phyloP scores from a whole-genome alignment of 352 stramenopile genomes.

The Phytophthora sp. region DNA sequence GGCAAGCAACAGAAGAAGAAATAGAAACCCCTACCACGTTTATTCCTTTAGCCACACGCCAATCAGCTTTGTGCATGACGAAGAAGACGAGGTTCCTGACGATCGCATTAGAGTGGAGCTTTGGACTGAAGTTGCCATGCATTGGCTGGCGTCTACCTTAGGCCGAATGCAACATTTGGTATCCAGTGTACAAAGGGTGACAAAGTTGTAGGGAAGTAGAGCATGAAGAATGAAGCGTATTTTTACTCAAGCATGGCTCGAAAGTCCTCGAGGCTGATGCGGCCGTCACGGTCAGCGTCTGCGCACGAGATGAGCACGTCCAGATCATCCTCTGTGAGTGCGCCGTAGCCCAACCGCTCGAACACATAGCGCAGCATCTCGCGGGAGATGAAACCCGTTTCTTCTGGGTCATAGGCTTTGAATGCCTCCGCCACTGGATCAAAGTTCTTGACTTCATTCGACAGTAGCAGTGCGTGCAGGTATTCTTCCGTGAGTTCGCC shows the following conservation, averaged over 20 bases:
- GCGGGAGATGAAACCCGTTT: conserved; percentile 80
- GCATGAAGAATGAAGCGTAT: conserved; percentile 27
- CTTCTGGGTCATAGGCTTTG: conserved; percentile 89
- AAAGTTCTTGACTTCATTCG: conserved; percentile 92
- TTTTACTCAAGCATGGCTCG: conserved; percentile 68
- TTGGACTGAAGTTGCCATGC: background rate
- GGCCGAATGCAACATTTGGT: background rate
- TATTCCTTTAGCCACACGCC: background rate
- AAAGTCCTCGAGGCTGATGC: conserved; percentile 84
- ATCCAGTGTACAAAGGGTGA: conserved; percentile 1
- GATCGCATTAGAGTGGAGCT: conserved; percentile 10
- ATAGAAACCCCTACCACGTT: conserved; percentile 17
- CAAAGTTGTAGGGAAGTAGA: conserved; percentile 17
- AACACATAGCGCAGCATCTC: conserved; percentile 90
- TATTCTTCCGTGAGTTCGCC: conserved; percentile 76
- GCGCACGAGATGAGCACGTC: conserved; percentile 85
- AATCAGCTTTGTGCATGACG: too few species aligned
- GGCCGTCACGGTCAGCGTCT: conserved; percentile 84
- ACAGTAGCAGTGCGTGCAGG: conserved; percentile 77
- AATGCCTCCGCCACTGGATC: conserved; percentile 91
- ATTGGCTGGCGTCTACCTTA: background rate
- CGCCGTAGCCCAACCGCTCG: conserved; percentile 75
- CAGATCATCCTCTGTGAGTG: conserved; percentile 87
- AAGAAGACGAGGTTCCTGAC: background rate
- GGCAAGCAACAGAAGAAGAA: conserved; percentile 42